Conservation (phyloP, 768 basidiomycete species). For the Cystobasidium tubakii region DNA sequence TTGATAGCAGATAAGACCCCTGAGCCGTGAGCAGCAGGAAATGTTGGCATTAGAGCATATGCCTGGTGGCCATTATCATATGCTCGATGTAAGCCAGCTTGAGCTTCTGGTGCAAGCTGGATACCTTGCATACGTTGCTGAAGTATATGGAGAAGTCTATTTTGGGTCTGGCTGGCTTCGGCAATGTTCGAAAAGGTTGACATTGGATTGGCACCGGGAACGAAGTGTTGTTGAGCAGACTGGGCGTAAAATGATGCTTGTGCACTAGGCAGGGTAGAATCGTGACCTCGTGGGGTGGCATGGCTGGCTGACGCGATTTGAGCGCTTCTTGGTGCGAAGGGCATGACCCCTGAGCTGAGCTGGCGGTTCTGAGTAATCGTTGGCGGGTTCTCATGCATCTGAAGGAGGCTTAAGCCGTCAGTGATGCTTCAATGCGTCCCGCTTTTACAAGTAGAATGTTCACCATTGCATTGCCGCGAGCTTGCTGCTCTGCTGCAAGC, state of each 20-base stretch:
- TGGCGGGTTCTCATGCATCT: not conserved
- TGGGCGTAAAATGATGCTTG: not conserved
- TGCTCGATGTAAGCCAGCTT: not conserved
- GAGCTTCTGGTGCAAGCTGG: not conserved
- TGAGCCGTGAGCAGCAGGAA: not conserved
- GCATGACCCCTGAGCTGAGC: not conserved
- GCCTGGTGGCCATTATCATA: not conserved
- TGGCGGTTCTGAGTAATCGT: no score
- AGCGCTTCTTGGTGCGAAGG: not conserved
- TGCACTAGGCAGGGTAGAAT: no score
- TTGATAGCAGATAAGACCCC: not conserved
- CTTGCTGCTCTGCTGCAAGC: not conserved
- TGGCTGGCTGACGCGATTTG: no score
- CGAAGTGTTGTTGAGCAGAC: not conserved
- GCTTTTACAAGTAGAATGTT: not conserved
- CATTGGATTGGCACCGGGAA: not conserved
- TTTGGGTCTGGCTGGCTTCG: not conserved
- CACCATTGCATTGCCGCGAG: not conserved
- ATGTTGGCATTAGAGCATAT: not conserved
- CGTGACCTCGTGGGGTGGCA: no score
- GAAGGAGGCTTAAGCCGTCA: not conserved
- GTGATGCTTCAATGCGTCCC: no score
- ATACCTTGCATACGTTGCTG: not conserved
- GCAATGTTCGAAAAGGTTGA: not conserved
- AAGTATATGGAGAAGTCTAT: not conserved